Evolutionary conservation across 2,329 filamentous ascomycete genomes (phyloP), one percentile per base, ranked within the genome.

Genomic region (Pestalotiopsis fici): DNA sequence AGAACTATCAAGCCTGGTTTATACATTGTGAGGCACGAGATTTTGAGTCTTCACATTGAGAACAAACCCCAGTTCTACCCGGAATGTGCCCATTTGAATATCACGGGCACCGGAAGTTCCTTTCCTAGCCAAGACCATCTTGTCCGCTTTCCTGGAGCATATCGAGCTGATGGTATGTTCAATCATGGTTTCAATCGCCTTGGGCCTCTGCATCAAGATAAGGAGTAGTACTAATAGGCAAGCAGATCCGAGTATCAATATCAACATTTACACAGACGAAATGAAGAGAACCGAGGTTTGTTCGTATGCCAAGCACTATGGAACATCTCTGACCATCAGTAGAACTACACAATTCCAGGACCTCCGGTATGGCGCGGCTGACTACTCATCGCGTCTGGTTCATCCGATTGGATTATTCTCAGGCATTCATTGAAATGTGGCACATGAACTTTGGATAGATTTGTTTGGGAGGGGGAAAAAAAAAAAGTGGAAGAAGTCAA

Each of bases 11-110:
- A 78, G 60, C 74, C 82, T 0, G 85, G 85, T 4, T 76, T 83
- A 50, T 87, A 87, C 70, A 74, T 87, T 60, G 81, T 87, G 61
- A 75, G 85, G 50, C 85, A 87, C 72, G 85, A 88, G 76, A 81
- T 87, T 65, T 70, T 87, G 37, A 84, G 83, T 59, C 77, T 87
- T 7, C 85, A 87, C 67, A 80, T 86, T 65, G 80, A 79, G 25
- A 80, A 84, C 63, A 81, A 77, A 70, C 82, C 83, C 6, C 82
- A 84, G 73, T 84, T 82, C 70, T 82, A 80, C 62, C 77, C 78
- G 23, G 77, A 80, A 68, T 82, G 80, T 64, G 79, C 77, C 2
- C 78, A 81, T 66, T 69, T 81, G 28, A 78, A 81, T 39, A 70
- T 82, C 13, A 74, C 71, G 1, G 77, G 78, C 2, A 70, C 59